Evolutionary conservation across 2,329 filamentous ascomycete genomes (phyloP), one percentile per base, ranked within the genome.

Genomic region (Cordyceps farinosa): DNA sequence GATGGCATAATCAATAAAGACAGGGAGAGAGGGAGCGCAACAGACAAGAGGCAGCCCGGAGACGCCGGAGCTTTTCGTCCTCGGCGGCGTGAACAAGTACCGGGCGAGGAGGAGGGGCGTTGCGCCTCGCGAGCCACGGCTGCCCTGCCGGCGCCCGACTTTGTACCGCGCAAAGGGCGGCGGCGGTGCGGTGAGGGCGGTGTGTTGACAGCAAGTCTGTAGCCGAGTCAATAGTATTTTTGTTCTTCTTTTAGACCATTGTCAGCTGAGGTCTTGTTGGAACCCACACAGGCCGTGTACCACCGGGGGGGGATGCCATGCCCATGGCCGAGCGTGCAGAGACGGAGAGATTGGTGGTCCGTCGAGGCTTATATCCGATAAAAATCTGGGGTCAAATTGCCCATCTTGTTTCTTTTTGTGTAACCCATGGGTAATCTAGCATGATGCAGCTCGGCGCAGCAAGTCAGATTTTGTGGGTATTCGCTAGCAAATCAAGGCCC

Each of bases 361-460:
- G 44, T 50, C 32, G 22, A 48, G 47, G 47, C 40, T 61, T 53
- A 61, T 61, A 61, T 53, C 58, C 58, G 58, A 58, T 51, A 29
- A 44, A 58, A 51, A 48, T 52, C 58, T 42, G 58, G 58, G 58
- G 58, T 53, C 47, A 44, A 56, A 38, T 50, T 57, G 42, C 22
- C 42, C 13, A 48, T 34, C 17, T 32, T 58, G 11, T 44, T 45
- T 45, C 22, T 32, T 45, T 22, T 45, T 22, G 45, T 50, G 56
- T 51, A 30, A 59, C 59, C 13, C 57, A 30, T 34, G 22, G 34
- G 53, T 57, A 57, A 63, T 63, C 52, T 62, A 38, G 53, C 52
- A 52, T 38, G 10, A 63, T 63, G 53, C 52, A 56, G 36, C 44
- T 51, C 51, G 38, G 29, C 53, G 53, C 53, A 45, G 38, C 58